Evolutionary conservation across 2,329 filamentous ascomycete genomes (phyloP).

Genomic region (Calycina herbarum): DNA sequence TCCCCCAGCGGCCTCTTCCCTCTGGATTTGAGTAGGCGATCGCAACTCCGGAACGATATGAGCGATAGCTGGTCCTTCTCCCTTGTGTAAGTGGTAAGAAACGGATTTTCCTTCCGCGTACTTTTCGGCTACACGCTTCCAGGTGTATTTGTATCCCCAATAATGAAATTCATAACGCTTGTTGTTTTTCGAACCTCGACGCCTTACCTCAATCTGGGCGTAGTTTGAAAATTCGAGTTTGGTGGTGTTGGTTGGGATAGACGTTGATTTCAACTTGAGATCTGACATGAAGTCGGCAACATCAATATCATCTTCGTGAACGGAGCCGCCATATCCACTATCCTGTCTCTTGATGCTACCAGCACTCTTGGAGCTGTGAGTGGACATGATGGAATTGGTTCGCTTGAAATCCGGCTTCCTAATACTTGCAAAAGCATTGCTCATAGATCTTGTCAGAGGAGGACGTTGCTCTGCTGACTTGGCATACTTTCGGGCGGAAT

Average conservation of each 20-base stretch:
- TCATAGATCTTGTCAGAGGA: slow-evolving; percentile 54
- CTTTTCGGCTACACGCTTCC: slow-evolving; percentile 73
- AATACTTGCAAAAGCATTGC: slow-evolving; percentile 48
- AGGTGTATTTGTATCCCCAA: slow-evolving; percentile 84
- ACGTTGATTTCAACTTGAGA: slow-evolving; percentile 29
- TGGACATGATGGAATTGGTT: slow-evolving; percentile 26
- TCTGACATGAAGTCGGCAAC: slow-evolving; percentile 32
- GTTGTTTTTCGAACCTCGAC: slow-evolving; percentile 62
- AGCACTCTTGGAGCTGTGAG: slow-evolving; percentile 21
- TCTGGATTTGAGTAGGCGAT: slow-evolving; percentile 66
- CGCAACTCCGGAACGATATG: slow-evolving; percentile 82
- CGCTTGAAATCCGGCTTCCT: slow-evolving; percentile 51
- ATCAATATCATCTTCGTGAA: slow-evolving; percentile 39
- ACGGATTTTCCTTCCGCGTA: slow-evolving; percentile 63
- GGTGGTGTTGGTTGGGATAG: slow-evolving; percentile 69
- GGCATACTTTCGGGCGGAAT: slow-evolving; percentile 70
- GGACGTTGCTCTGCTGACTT: slow-evolving; percentile 48
- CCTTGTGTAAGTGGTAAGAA: slow-evolving; percentile 77
- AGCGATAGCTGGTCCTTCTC: slow-evolving; percentile 66
- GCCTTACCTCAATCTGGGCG: slow-evolving; percentile 80
- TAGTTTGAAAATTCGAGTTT: slow-evolving; percentile 98
- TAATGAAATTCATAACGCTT: slow-evolving; percentile 92
- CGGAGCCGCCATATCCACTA: slow-evolving; percentile 59
- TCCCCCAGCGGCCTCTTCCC: slow-evolving; percentile 75
- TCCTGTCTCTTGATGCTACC: slow-evolving; percentile 40